Evolutionary conservation across 2,329 filamentous ascomycete species (phyloP).

Genomic region (Massarina eburnea): DNA sequence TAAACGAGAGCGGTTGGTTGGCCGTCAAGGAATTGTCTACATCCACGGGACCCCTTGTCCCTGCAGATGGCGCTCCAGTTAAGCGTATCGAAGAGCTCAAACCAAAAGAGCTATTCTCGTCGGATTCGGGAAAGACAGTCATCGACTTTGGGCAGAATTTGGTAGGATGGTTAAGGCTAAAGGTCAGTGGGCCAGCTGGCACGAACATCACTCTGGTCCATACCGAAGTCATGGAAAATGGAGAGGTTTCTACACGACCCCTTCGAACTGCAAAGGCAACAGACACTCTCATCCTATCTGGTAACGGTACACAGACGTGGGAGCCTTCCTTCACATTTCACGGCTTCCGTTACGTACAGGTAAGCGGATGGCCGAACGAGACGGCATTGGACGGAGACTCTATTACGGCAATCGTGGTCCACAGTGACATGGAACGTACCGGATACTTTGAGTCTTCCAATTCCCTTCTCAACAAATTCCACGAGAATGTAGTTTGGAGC

Average conservation of each 20-base stretch:
- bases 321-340: conserved; percentile 57
- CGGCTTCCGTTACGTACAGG: conserved; percentile 55
- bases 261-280: conserved; percentile 48
- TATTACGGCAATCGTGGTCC: conserved; percentile 47
- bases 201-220: conserved; percentile 53
- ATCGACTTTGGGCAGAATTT: conserved; percentile 63
- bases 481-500: conserved; percentile 58
- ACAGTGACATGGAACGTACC: conserved; percentile 55
- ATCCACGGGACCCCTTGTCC: conserved; percentile 39
- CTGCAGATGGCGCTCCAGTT: conserved; percentile 51
- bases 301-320: conserved; percentile 37
- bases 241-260: conserved; percentile 47
- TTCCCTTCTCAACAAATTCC: conserved; percentile 54
- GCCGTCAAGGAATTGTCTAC: conserved; percentile 34
- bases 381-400: conserved; percentile 17
- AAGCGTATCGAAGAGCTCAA: conserved; percentile 36
- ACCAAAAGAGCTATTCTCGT: conserved; percentile 30
- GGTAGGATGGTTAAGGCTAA: conserved; percentile 53
- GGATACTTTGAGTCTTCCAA: conserved; percentile 58
- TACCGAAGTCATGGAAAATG: conserved; percentile 58
- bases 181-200: conserved; percentile 38
- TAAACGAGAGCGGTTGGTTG: conserved; percentile 31
- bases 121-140: conserved; percentile 50
- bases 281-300: conserved; percentile 43
- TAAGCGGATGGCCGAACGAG: conserved; percentile 47